Base-by-base conservation (phyloP, 2,329 filamentous ascomycete species). In the Scedosporium minutisporum region DNA sequence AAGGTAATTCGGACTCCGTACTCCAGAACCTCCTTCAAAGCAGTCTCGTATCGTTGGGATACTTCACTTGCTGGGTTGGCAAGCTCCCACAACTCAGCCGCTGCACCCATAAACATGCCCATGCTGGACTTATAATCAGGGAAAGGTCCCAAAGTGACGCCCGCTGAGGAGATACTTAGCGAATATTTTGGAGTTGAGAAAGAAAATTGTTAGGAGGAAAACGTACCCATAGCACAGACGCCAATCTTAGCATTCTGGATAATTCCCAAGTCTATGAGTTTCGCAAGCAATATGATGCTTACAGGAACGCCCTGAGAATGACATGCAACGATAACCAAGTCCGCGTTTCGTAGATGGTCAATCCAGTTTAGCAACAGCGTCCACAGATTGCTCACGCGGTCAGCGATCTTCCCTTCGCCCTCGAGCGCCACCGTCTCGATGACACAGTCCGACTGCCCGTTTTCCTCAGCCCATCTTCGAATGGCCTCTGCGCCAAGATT, bases 261-360 rank as follows among this genome's bases (percentile, higher is more conserved):
- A 67, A 95, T 90, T 1, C 93, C 93, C 64, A 97, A 87, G 61
- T 95, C 89, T 62, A 99, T 93, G 51, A 99, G 80, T 73, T 96
- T 97, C 4, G 93, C 91, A 4, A 97, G 81, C 3, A 99, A 80
- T 87, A 97, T 97, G 64, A 96, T 83, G 5, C 90, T 88, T 0
- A 99, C 95, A 0, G 95, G 95, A 0, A 97, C 95, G 23, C 95
- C 95, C 73, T 99, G 95, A 2, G 91, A 96, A 73, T 99, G 95
- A 64, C 92, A 96, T 2, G 91, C 91, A n/a, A 99, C 78, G 46
- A 99, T 75, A 51, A 99, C 87, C 65, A 97, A 87, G 74, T 99
- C 95, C 0, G 95, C 93, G 61, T 83, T 84, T 60, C 90, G 87
- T 38, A 99, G 89, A 66, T 93, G 88, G 44, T 96, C 91, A 66